phyloP scores from a whole-genome alignment of 768 basidiomycete species.

The Panaeolus cyanescens region DNA sequence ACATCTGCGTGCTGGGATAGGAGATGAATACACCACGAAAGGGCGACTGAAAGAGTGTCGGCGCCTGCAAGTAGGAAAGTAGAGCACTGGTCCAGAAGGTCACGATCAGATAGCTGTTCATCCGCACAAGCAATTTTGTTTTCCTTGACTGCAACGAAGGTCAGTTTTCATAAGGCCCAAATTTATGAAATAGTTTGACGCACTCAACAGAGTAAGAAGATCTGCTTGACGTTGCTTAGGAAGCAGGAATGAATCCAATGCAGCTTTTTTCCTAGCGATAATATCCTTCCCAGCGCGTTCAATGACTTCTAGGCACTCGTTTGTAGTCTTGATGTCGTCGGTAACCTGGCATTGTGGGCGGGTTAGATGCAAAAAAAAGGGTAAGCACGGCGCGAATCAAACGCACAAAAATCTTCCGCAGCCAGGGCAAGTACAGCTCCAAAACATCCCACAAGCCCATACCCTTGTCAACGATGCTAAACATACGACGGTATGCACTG shows the following conservation, averaged over 20 bases:
- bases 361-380: background rate
- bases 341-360: constrained; percentile 37
- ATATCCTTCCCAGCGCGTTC: constrained; percentile 41
- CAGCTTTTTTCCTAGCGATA: constrained; percentile 42
- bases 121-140: constrained; percentile 50
- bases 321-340: constrained; percentile 37
- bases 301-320: constrained; percentile 41
- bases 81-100: constrained; percentile 64
- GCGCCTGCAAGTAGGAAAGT: constrained; percentile 68
- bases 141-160: constrained; percentile 49
- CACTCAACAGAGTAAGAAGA: constrained; percentile 51
- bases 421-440: constrained; percentile 47
- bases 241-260: constrained; percentile 23
- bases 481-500: constrained; percentile 50
- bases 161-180: background rate
- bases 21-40: constrained; percentile 60
- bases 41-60: constrained; percentile 56
- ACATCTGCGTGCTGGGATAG: constrained; percentile 55
- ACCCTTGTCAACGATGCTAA: constrained; percentile 48
- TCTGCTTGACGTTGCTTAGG: constrained; percentile 44
- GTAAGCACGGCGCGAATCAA: background rate
- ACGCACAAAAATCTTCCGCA: constrained; percentile 47
- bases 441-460: constrained; percentile 39
- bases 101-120: constrained; percentile 56
- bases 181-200: constrained; percentile 16